A percentile compares a stretch with the other conserved stretches of the same genome.
phyloP scores from a whole-genome alignment of 2,329 filamentous ascomycete genomes.

The Diplocarpon mali region DNA sequence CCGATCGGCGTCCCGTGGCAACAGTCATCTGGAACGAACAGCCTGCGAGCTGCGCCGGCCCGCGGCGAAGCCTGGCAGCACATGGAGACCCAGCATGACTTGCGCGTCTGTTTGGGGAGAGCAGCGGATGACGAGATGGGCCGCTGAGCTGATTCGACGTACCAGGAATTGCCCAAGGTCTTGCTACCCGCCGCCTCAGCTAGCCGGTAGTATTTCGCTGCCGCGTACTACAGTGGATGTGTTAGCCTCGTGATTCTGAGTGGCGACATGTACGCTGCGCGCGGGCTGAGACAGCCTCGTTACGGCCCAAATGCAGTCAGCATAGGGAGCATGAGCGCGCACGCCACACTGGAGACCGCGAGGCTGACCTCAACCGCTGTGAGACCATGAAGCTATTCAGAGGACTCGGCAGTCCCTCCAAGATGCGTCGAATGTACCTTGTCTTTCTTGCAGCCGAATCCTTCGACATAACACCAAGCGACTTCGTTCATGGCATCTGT shows the following conservation, averaged over 20 bases:
- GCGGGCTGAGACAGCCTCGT: constrained; percentile 22
- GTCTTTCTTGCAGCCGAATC: constrained; percentile 96
- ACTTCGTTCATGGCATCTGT: constrained; percentile 93
- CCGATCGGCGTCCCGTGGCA: constrained; percentile 18
- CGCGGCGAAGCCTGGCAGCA: constrained; percentile 4
- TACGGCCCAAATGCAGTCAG: constrained; percentile 36
- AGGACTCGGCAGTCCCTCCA: constrained; percentile 10
- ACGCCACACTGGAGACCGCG: constrained; percentile 22
- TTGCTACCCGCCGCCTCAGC: constrained; percentile 85
- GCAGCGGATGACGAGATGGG: constrained; percentile 12
- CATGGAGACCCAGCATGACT: constrained; percentile 14
- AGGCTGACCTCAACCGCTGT: constrained; percentile 19
- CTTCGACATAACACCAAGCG: constrained; percentile 90
- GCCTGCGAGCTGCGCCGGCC: background rate
- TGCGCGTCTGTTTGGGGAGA: background rate
- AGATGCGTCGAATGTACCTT: constrained; percentile 59
- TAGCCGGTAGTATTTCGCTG: constrained; percentile 85
- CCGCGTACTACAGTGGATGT: constrained; percentile 46
- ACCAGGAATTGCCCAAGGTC: constrained; percentile 91
- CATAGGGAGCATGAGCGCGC: constrained; percentile 12
- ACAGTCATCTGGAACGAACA: constrained; percentile 26
- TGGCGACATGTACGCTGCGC: constrained; percentile 17
- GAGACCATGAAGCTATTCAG: constrained; percentile 20
- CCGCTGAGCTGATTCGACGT: constrained; percentile 30
- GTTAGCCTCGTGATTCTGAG: constrained; percentile 37